phyloP scores from a whole-genome alignment of 176 grass and related monocot genomes.

The Oryza punctata region DNA sequence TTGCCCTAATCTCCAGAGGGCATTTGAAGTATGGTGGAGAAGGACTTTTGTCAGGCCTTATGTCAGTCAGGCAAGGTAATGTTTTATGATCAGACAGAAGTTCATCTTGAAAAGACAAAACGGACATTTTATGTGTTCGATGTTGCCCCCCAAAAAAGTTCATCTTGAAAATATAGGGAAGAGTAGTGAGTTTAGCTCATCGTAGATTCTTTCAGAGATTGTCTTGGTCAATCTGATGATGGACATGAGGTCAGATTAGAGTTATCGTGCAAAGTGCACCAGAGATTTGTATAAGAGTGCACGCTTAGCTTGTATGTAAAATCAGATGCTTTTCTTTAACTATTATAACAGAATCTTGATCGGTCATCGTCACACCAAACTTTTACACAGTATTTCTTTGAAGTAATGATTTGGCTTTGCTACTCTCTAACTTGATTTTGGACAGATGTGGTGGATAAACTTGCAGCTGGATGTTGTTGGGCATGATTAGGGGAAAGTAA shows the following conservation, averaged over 20 bases:
- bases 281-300: constrained; percentile 28
- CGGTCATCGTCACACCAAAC: neutral
- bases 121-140: too few relatives aligned
- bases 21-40: constrained; percentile 97
- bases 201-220: constrained; percentile 30
- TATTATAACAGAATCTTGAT: constrained; percentile 21
- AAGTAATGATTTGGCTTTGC: neutral
- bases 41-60: constrained; percentile 90
- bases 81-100: constrained; percentile 11
- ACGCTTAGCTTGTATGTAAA: constrained; percentile 28
- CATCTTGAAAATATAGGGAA: constrained; percentile 32
- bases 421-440: neutral
- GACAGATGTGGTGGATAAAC: constrained; percentile 17
- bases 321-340: constrained; percentile 29
- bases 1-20: constrained; percentile 84
- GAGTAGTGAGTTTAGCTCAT: constrained; percentile 33
- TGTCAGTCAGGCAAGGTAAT: constrained; percentile 43
- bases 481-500: constrained; percentile 21
- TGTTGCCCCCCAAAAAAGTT: neutral
- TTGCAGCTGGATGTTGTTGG: neutral
- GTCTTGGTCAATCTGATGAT: constrained; percentile 31
- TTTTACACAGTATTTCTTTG: neutral
- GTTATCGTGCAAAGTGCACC: constrained; percentile 35
- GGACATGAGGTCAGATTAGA: constrained; percentile 6
- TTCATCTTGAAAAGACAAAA: constrained; percentile 20